Evolutionary conservation across 176 grass and related monocot genomes (phyloP).

Genomic region (Bonia amplexicaulis): DNA sequence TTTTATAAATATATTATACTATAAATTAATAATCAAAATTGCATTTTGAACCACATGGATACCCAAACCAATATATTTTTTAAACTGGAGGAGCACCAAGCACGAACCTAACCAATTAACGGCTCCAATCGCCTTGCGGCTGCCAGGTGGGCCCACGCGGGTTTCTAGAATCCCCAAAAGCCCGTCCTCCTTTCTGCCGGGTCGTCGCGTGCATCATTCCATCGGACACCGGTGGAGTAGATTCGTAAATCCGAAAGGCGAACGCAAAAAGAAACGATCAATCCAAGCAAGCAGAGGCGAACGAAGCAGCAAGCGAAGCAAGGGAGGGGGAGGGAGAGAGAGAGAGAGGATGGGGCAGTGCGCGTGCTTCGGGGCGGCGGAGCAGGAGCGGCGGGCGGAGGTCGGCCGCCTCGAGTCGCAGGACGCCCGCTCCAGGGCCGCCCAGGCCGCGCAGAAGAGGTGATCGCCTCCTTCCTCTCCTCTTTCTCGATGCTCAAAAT

Average conservation of each 20-base stretch:
- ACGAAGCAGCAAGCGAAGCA: background rate
- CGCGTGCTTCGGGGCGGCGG: constrained; percentile 70
- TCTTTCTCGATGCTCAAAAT: background rate
- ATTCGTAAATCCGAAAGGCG: constrained; percentile 32
- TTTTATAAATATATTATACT: too few relatives aligned
- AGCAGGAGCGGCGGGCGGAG: constrained; percentile 43
- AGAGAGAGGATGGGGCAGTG: constrained; percentile 52
- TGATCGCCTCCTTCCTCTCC: background rate
- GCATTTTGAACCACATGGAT: too few relatives aligned
- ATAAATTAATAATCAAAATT: too few relatives aligned
- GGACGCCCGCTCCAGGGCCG: constrained; percentile 78
- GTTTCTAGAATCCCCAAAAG: background rate
- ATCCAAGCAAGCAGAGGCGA: background rate
- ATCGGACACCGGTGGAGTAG: background rate
- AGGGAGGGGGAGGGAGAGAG: background rate
- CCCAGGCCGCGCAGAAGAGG: constrained; percentile 86
- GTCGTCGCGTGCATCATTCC: background rate
- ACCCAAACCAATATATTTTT: too few relatives aligned
- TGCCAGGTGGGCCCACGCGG: background rate
- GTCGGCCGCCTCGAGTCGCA: constrained; percentile 54
- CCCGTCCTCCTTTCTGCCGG: background rate
- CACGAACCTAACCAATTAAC: background rate
- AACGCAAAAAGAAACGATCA: background rate
- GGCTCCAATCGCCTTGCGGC: background rate
- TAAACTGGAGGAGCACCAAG: too few relatives aligned